phyloP scores from a whole-genome alignment of 495 filamentous ascomycete species.

The Acidiella bohemica region DNA sequence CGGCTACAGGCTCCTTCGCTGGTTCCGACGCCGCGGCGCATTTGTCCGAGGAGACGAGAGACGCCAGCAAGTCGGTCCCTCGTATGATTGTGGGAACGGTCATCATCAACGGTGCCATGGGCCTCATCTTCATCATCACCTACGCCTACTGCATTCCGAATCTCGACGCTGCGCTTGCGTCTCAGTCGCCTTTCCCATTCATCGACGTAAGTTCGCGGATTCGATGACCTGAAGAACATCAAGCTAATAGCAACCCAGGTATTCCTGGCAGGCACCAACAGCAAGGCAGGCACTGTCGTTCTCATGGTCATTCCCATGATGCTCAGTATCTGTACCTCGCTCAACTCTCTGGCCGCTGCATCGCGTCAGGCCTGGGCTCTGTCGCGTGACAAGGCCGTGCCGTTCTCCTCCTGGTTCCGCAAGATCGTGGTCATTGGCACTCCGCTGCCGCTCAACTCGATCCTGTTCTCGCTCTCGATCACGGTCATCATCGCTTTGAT shows the following conservation, averaged over 20 bases:
- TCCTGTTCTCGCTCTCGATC: constrained; percentile 13
- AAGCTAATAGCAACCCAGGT: not conserved
- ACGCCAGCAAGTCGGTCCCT: constrained; percentile 20
- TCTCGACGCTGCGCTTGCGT: not conserved
- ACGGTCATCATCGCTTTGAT: constrained; percentile 14
- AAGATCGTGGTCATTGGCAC: constrained; percentile 9
- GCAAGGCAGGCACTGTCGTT: not conserved
- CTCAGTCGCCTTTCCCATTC: not conserved
- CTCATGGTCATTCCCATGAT: not conserved
- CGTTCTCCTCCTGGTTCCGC: constrained; percentile 6
- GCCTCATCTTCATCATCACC: constrained; percentile 21
- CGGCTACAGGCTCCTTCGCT: constrained; percentile 2
- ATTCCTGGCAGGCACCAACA: not conserved
- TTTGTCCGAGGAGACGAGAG: constrained; percentile 19
- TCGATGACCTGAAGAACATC: not conserved
- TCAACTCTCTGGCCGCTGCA: constrained; percentile 5
- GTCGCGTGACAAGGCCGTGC: constrained; percentile 19
- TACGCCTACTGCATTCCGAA: constrained; percentile 13
- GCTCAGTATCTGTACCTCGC: constrained; percentile 2
- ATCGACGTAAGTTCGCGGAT: not conserved
- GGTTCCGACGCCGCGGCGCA: constrained; percentile 3
- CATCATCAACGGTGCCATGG: constrained; percentile 18
- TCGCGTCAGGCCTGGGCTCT: constrained; percentile 18
- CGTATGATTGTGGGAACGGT: constrained; percentile 20
- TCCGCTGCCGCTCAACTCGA: constrained; percentile 16